Evolutionary conservation across 163 green algal genomes (phyloP).

Genomic region (Trebouxiophyceae sp.): DNA sequence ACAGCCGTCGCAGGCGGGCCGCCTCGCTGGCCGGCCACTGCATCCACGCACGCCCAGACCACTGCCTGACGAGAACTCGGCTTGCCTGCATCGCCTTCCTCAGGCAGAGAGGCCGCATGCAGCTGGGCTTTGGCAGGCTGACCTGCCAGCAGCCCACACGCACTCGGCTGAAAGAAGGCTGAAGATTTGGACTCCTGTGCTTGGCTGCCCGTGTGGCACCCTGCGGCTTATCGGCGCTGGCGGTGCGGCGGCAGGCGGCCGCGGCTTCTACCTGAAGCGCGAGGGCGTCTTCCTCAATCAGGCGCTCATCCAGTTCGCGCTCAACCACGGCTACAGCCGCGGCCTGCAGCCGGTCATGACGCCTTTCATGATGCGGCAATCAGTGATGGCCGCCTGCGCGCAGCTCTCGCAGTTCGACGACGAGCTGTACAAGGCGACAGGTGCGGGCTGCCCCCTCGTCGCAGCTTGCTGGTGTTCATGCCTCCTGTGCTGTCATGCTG

Average conservation of each 20-base stretch:
- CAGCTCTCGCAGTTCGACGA: conserved; percentile 99
- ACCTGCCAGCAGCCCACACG: too few species aligned
- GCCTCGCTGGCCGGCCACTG: background rate
- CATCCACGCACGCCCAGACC: background rate
- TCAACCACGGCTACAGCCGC: conserved; percentile 72
- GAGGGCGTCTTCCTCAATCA: conserved; percentile 97
- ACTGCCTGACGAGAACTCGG: background rate
- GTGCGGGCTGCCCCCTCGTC: conserved; percentile 31
- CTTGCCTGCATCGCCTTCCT: background rate
- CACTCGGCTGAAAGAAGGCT: too few species aligned
- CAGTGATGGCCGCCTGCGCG: conserved; percentile 96
- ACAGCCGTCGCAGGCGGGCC: conserved; percentile 40
- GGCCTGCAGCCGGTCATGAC: conserved; percentile 85
- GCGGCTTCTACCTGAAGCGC: conserved; percentile 94
- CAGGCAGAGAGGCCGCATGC: too few species aligned
- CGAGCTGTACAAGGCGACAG: conserved; percentile 96
- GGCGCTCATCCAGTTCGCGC: conserved; percentile 80
- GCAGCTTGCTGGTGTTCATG: too few species aligned
- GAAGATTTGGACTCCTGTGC: too few species aligned
- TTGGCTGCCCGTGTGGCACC: too few species aligned
- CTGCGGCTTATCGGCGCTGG: too few species aligned
- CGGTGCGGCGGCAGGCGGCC: conserved; percentile 71
- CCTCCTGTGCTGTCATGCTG: too few species aligned
- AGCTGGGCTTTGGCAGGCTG: too few species aligned
- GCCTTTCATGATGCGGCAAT: conserved; percentile 93